A percentile compares a stretch with the other conserved stretches of the same genome.
phyloP scores from a whole-genome alignment of 2,329 filamentous ascomycete species.

The Hypoxylon sp. region DNA sequence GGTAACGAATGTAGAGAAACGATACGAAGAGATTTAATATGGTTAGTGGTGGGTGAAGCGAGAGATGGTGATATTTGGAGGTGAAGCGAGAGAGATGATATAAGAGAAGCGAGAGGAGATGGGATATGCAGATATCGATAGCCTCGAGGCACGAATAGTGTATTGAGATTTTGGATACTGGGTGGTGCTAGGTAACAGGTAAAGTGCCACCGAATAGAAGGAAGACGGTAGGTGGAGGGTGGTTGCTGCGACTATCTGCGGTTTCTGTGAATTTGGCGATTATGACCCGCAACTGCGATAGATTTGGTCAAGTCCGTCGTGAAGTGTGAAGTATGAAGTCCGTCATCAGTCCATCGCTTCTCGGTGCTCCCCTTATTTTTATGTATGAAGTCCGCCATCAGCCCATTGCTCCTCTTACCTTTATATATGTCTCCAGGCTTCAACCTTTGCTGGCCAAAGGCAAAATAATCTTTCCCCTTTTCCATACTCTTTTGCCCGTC shows the following conservation, averaged over 20 bases:
- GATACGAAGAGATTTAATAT: too few relatives aligned
- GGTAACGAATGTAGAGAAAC: too few relatives aligned
- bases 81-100: neutral
- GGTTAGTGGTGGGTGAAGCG: too few relatives aligned
- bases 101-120: neutral
- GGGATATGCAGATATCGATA: neutral
- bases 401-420: too few relatives aligned
- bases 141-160: neutral
- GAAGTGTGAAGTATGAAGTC: neutral
- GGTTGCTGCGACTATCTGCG: neutral
- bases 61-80: neutral
- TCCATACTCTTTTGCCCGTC: too few relatives aligned
- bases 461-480: too few relatives aligned
- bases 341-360: neutral
- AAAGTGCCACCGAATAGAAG: neutral
- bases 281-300: neutral
- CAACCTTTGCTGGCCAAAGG: too few relatives aligned
- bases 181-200: too few relatives aligned
- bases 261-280: neutral
- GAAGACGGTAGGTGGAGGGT: neutral
- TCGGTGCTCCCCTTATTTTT: too few relatives aligned
- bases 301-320: too few relatives aligned
- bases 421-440: too few relatives aligned
- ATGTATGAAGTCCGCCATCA: neutral
- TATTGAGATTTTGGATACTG: neutral